Evolutionary conservation across 2,329 filamentous ascomycete genomes (phyloP), one percentile per base, ranked within the genome.

Genomic region (Xylariaceae sp.): DNA sequence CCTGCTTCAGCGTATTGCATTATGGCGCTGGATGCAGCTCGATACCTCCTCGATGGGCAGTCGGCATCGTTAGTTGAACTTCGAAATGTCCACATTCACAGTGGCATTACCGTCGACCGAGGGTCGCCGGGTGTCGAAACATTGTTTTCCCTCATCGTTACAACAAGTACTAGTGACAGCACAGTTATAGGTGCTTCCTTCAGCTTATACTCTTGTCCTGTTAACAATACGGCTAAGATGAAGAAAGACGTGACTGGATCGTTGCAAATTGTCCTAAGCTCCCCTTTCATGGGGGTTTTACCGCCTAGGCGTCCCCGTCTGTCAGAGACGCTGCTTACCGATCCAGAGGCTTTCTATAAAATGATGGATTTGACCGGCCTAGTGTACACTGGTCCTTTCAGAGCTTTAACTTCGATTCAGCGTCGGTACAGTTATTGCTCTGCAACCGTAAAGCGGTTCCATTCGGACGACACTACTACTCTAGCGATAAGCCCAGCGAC

Each of bases 1-100:
- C 78, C 78, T 2, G 76, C 73, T 3, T 77, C 78, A 2, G 77
- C 72, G 0, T 81, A 79, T 58, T 72, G 75, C 29, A 54, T 74
- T 39, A 79, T 80, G 73, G 76, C 75, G 1, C 58, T 78, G 6
- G 77, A 80, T 40, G 77, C 77, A 3, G 72, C 73, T 1, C 66
- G 60, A 3, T 60, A 55, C 1, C 58, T 70, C 13, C 54, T 69
- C 2, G 40, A 52, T 5, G 62, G 51, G 1, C 58, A 48, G 15
- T 36, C 59, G 3, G 67, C 66, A 8, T 63, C 65, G 1, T 10
- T 68, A 2, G 49, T 70, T 10, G 67, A 69, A 42, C 53, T 70
- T 6, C 37, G 53, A 9, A 57, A 69, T 32, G 6, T 70, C n/a
- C 53, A 64, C 18, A 69, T 69, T 7, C 13, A 62, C 13, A 65